Evolutionary conservation across 768 basidiomycete species (phyloP), one percentile per base, ranked within the genome.

Genomic region (Leucosporidium scottii): DNA sequence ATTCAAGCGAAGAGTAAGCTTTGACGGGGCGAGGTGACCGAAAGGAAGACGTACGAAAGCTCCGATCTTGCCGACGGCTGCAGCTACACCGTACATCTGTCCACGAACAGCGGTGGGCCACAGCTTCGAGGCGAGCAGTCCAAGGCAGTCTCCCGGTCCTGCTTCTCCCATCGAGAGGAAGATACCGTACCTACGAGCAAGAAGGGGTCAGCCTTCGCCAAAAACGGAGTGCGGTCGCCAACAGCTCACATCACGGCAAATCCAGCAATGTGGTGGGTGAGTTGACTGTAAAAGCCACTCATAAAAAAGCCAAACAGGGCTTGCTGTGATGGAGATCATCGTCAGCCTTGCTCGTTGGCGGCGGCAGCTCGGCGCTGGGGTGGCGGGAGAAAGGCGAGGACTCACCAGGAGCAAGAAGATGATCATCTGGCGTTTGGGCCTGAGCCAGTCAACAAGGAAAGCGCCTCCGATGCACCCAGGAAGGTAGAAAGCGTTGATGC

Each of bases 151-250:
- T 49, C 92, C 92, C 9, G 92, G 90, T 36, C 89, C 90, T 31
- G 91, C 80, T 79, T 94, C 93, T 57, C 93, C 93, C 64, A 92
- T 87, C 74, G 85, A 86, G 74, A 93, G 76, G 84, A 96, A 96
- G 59, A 96, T 85, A 20, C 93, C 93, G 74, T 96, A 94, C 13
- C 34, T 36, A 36, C 34, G 34, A 36, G 34, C 5, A 12, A 36
- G 5, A 12, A 36, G 34, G n/a, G n/a, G n/a, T n/a, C n/a, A n/a
- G n/a, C n/a, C n/a, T n/a, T n/a, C n/a, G n/a, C n/a, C n/a, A n/a
- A n/a, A 12, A 36, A 36, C 34, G 12, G 12, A 12, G 34, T 12
- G 6, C 5, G 12, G 34, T 6, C 6, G 34, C 5, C 5, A 12
- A 12, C 12, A 12, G 34, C 34, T 36, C 34, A 36, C 25, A 36